A percentile compares a stretch with the other conserved stretches of the same genome.
Evolutionary conservation across 2,329 filamentous ascomycete genomes (phyloP).

Genomic region (Beauveria australis): DNA sequence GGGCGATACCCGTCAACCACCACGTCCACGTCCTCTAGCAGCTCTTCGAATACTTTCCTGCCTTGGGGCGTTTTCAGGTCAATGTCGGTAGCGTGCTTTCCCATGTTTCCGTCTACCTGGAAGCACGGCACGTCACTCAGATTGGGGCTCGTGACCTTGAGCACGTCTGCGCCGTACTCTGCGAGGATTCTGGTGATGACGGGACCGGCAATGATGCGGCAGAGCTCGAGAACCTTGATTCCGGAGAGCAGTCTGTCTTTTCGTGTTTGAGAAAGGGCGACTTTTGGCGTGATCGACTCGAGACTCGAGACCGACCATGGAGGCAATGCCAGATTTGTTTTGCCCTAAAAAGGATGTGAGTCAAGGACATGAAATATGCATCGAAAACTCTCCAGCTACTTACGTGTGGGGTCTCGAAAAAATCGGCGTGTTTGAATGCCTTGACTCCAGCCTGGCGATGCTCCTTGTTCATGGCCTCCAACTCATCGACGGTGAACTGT

Average conservation of each 20-base stretch:
- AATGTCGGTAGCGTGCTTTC: constrained; percentile 58
- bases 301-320: constrained; percentile 44
- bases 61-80: constrained; percentile 51
- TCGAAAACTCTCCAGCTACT: constrained; percentile 9
- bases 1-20: constrained; percentile 62
- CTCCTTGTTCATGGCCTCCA: constrained; percentile 49
- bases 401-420: constrained; percentile 42
- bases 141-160: constrained; percentile 60
- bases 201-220: constrained; percentile 69
- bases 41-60: constrained; percentile 45
- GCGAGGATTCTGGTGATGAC: constrained; percentile 61
- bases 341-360: constrained; percentile 30
- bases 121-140: constrained; percentile 67
- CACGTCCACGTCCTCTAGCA: constrained; percentile 56
- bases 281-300: constrained; percentile 40
- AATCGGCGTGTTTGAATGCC: constrained; percentile 51
- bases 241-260: constrained; percentile 39
- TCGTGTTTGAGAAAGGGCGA: constrained; percentile 24
- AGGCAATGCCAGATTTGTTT: constrained; percentile 29
- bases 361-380: constrained; percentile 16
- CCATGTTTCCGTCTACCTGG: constrained; percentile 64
- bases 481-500: constrained; percentile 43
- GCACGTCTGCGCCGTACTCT: constrained; percentile 67
- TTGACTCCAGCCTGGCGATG: constrained; percentile 52
- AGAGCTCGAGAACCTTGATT: constrained; percentile 66